Base-by-base conservation (phyloP, 176 grass and related monocot genomes). In the Musa beccarii region DNA sequence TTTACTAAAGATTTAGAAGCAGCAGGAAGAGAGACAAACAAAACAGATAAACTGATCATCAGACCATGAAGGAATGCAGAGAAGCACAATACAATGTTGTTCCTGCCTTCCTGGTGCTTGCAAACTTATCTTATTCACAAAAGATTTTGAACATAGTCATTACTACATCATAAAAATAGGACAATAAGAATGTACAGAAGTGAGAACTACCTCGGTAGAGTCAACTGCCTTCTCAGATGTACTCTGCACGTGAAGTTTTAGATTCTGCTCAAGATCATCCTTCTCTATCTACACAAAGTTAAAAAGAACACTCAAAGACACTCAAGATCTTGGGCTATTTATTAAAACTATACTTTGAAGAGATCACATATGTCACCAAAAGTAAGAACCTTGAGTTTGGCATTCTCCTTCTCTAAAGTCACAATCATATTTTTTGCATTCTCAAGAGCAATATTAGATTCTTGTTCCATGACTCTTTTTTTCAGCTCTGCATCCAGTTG, bases 351-450 rank as follows among this genome's bases (percentile, higher is more conserved):
- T 61, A 28, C 20, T 81, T 59, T 0, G 53, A 66, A 52, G 8
- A 23, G 53, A 16, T 53, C 61, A 66, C 51, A 16, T 26, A 17
- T 43, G 34, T 43, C 34, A 43, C 4, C 3, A 43, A 24, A 65
- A 79, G 83, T 84, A 79, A 21, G 89, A 17, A 99, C 96, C 91
- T 94, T 94, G 34, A 99, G 55, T 66, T 81, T 68, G 66, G 86
- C 76, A 81, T 91, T 92, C 77, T 99, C 96, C 82, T 91, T 89
- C 78, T 95, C 80, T 59, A 95, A 75, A 84, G 81, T 80, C 78
- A 79, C 75, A 69, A 95, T 71, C 79, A 79, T 75, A 53, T 21
- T 84, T 86, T 83, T 91, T 49, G 87, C 76, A 77, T 66, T 80
- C 54, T 88, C 82, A 59, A 87, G 25, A 67, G 89, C 88, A 78